Percentiles rank a stretch among this genome's conserved stretches.
Conservation (phyloP, 352 stramenopile genomes). For the Halophytophthora batemanensis region DNA sequence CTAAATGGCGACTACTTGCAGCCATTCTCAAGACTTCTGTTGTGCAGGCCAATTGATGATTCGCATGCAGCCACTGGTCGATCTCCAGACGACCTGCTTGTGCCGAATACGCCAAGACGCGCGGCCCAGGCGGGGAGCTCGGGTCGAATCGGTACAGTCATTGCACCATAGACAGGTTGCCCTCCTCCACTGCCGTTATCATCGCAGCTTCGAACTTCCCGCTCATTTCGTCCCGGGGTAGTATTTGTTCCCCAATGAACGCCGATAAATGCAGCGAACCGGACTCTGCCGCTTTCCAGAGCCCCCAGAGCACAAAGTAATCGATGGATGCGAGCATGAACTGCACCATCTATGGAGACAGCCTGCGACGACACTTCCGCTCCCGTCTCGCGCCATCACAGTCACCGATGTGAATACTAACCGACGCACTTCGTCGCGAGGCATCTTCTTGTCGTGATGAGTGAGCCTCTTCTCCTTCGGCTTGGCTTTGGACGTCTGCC, state of each 20-base stretch:
- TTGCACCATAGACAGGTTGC: background rate
- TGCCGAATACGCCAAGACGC: background rate
- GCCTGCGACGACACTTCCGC: background rate
- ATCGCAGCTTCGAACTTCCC: background rate
- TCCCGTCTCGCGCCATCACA: background rate
- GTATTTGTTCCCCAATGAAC: background rate
- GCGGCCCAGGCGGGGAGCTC: background rate
- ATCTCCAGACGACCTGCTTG: too few species aligned
- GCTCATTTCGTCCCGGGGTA: background rate
- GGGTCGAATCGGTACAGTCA: background rate
- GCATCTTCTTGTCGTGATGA: too few species aligned
- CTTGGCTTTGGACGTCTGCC: too few species aligned
- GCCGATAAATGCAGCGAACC: background rate
- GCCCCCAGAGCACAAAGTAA: background rate
- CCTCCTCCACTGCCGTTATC: background rate
- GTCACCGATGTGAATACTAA: too few species aligned
- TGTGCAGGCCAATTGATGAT: too few species aligned
- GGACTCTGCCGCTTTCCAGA: background rate
- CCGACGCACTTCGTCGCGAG: too few species aligned
- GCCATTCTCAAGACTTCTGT: too few species aligned
- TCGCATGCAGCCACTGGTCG: too few species aligned
- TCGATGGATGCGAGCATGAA: background rate
- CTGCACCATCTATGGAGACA: background rate
- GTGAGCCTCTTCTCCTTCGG: too few species aligned
- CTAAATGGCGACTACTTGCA: too few species aligned